Evolutionary conservation across 2,329 filamentous ascomycete genomes (phyloP).

Genomic region (Cladophialophora bantiana): DNA sequence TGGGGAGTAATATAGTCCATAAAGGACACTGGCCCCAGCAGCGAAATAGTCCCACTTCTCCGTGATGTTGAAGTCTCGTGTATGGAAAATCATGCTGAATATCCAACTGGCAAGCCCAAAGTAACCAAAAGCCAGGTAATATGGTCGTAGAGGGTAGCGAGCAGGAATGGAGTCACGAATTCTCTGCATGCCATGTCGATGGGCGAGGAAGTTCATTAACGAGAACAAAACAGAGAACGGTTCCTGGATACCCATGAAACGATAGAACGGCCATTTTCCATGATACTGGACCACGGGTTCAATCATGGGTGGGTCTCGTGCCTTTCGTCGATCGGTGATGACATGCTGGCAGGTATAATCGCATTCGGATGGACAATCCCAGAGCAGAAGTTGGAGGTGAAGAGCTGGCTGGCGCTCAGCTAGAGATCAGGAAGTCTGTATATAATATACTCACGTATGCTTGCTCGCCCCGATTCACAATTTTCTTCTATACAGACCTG

Average conservation of each 20-base stretch:
- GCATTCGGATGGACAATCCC: constrained; percentile 92
- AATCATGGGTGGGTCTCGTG: constrained; percentile 68
- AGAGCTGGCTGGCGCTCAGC: constrained; percentile 65
- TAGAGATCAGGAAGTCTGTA: constrained; percentile 30
- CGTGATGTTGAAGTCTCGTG: constrained; percentile 80
- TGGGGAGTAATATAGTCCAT: constrained; percentile 85
- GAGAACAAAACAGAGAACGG: constrained; percentile 93
- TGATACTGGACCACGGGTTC: constrained; percentile 86
- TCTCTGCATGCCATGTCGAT: constrained; percentile 76
- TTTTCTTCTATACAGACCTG: constrained; percentile 83
- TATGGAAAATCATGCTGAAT: constrained; percentile 91
- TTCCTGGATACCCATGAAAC: constrained; percentile 91
- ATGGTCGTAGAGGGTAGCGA: constrained; percentile 77
- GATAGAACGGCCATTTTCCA: constrained; percentile 97
- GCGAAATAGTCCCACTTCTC: constrained; percentile 97
- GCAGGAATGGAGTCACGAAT: constrained; percentile 74
- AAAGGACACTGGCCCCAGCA: constrained; percentile 86
- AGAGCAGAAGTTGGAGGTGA: constrained; percentile 84
- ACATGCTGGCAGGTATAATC: constrained; percentile 98
- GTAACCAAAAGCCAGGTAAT: constrained; percentile 80
- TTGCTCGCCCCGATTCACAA: constrained; percentile 71
- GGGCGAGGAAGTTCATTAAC: constrained; percentile 86
- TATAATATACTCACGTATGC: constrained; percentile 69
- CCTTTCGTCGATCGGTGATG: constrained; percentile 75
- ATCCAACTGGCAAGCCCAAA: constrained; percentile 84